Conservation (phyloP, 2,329 filamentous ascomycete species). For the Xenoacremonium recifei region DNA sequence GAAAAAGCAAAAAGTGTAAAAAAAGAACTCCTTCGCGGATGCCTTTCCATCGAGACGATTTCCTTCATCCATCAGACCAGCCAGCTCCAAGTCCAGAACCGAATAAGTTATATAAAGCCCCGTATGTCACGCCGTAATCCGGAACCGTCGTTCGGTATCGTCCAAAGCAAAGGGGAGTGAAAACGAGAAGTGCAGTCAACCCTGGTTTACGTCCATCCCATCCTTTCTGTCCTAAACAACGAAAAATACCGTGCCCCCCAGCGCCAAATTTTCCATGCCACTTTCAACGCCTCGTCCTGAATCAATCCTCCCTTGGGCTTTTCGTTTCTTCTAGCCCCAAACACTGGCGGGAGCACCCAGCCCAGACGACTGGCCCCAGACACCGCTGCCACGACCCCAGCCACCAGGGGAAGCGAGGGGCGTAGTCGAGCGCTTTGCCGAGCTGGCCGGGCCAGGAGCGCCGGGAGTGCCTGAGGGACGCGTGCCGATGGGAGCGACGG, state of each 20-base stretch:
- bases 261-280: constrained; percentile 29
- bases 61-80: constrained; percentile 17
- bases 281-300: constrained; percentile 14
- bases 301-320: background rate
- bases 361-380: constrained; percentile 81
- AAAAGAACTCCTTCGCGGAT: constrained; percentile 27
- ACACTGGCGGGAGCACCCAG: constrained; percentile 89
- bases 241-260: constrained; percentile 22
- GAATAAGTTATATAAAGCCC: constrained; percentile 15
- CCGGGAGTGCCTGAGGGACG: constrained; percentile 65
- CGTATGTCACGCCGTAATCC: constrained; percentile 7
- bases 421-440: constrained; percentile 79
- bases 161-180: constrained; percentile 10
- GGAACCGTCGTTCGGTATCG: constrained; percentile 5
- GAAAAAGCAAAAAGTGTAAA: constrained; percentile 17
- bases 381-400: constrained; percentile 78
- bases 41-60: constrained; percentile 21
- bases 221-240: constrained; percentile 14
- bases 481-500: constrained; percentile 91
- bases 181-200: too few species aligned
- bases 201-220: constrained; percentile 12
- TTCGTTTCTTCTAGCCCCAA: constrained; percentile 66
- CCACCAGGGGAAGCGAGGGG: constrained; percentile 84
- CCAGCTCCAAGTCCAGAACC: constrained; percentile 18
- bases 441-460: constrained; percentile 46